These are phyloP conservation scores for Golubevia sp. DNA, from an alignment of 1,284 basidiomycete genomes.

Conservation along the genomic window DNA sequence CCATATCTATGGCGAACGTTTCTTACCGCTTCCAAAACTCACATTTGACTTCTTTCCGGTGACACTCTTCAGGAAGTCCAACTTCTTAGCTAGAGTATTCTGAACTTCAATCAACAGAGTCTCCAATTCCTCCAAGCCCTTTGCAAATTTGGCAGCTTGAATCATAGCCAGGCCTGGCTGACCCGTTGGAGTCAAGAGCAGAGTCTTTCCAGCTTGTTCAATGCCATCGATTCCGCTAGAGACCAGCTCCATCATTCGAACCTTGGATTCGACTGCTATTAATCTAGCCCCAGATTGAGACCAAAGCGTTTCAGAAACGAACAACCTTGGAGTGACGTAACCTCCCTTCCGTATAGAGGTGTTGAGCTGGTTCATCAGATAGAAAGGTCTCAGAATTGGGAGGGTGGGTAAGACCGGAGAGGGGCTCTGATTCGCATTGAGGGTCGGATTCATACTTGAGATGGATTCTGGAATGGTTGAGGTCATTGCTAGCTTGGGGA, in stretches of 20 bases:
- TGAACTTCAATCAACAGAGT: constrained; percentile 77
- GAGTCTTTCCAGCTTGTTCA: constrained; percentile 46
- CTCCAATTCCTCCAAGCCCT: constrained; percentile 73
- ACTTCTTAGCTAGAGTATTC: constrained; percentile 72
- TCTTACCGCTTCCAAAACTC: not conserved
- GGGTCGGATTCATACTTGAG: not conserved
- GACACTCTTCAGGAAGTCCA: constrained; percentile 71
- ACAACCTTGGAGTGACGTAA: constrained; percentile 83
- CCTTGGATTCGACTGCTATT: constrained; percentile 78
- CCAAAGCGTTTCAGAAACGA: constrained; percentile 89
- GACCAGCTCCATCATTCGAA: constrained; percentile 79
- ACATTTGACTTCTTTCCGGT: constrained; percentile 65
- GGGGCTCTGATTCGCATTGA: not conserved
- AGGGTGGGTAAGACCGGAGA: too few relatives aligned
- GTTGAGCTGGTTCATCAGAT: constrained; percentile 18
- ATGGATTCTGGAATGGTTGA: not conserved
- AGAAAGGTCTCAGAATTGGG: constrained; percentile 21
- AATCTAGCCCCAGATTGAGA: constrained; percentile 83
- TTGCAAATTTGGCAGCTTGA: constrained; percentile 57
- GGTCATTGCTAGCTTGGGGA: not conserved
- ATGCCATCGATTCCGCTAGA: constrained; percentile 77
- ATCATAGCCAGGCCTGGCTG: constrained; percentile 30
- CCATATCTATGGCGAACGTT: not conserved
- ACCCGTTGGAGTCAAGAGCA: constrained; percentile 8
- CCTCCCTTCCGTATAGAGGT: constrained; percentile 67